Conservation (phyloP, 148 eudicot genomes). For the Amaranthus palmeri region DNA sequence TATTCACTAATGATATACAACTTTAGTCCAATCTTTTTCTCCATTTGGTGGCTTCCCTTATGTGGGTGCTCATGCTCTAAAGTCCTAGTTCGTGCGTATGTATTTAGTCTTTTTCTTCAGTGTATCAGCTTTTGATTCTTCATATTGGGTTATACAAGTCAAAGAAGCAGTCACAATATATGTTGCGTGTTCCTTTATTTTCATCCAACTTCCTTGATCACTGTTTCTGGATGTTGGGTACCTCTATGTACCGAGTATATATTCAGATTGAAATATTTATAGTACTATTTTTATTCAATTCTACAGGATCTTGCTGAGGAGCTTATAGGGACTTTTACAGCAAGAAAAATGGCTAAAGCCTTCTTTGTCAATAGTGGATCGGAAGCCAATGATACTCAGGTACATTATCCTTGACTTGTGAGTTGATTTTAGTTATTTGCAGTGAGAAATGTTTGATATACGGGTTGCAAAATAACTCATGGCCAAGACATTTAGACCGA, state of each 20-base stretch:
- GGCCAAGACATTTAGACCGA: neutral
- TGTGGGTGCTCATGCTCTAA: neutral
- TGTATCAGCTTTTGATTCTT: neutral
- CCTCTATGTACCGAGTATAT: neutral
- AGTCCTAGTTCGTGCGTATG: neutral
- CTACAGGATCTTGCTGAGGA: conserved; percentile 92
- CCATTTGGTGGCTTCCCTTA: neutral
- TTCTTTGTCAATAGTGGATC: conserved; percentile 97
- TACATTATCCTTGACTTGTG: conserved; percentile 14
- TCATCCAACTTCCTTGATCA: neutral
- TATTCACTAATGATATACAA: neutral
- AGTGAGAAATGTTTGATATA: neutral
- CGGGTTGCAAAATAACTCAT: neutral
- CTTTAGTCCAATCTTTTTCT: neutral
- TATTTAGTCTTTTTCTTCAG: neutral
- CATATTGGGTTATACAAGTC: neutral
- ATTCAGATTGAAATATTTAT: neutral
- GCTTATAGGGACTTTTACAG: conserved; percentile 66
- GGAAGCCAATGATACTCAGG: conserved; percentile 98
- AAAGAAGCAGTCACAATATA: neutral
- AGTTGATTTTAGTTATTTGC: neutral
- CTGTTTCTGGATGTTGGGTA: neutral
- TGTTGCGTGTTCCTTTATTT: neutral
- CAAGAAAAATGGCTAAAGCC: conserved; percentile 74
- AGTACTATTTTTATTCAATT: conserved; percentile 7